Evolutionary conservation across 257 asterid species (phyloP), one percentile per base, ranked within the genome.

Genomic region (Scutellaria barbata): DNA sequence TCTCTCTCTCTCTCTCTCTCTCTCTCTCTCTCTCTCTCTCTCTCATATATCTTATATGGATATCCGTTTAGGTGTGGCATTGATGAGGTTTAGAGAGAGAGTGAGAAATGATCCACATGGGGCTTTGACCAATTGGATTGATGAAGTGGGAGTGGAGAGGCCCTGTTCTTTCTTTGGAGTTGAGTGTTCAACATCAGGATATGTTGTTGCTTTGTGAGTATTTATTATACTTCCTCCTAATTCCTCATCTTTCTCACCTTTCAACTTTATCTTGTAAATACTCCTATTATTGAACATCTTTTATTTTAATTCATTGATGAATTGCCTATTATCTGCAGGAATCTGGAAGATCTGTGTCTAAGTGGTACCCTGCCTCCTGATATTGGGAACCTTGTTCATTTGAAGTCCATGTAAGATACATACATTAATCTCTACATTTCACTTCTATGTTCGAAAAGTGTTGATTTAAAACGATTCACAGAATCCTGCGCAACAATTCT

Each of bases 101-200:
- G 82, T 89, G 22, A 72, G 30, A 14, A 76, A 76, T 66, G 96
- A 90, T 81, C 97, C 97, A 7, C 43, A 71, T 43, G 90, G 90
- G 67, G 89, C 85, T 56, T 76, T 92, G 72, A 78, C 82, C 13
- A 80, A 83, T 81, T 90, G 98, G 98, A 79, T 66, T 12, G 82
- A 84, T 75, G 90, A 84, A 69, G 68, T 66, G 40, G 95, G 88
- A 67, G 82, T 79, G 25, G 87, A 79, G 59, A 81, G 79, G 73
- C 95, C 92, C 0, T 94, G 96, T 83, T 82, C 79, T 68, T 94
- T 96, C 96, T 81, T 74, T 79, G 96, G 97, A 48, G 80, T 94
- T 79, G 89, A 82, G 69, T 94, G 97, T 78, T 82, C 82, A 39
- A 55, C 77, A 42, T 57, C 77, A 66, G 93, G 88, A 71, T 63